Evolutionary conservation across 1,139 yeast species (phyloP).

Genomic region (Lodderomyces metapsilosis): DNA sequence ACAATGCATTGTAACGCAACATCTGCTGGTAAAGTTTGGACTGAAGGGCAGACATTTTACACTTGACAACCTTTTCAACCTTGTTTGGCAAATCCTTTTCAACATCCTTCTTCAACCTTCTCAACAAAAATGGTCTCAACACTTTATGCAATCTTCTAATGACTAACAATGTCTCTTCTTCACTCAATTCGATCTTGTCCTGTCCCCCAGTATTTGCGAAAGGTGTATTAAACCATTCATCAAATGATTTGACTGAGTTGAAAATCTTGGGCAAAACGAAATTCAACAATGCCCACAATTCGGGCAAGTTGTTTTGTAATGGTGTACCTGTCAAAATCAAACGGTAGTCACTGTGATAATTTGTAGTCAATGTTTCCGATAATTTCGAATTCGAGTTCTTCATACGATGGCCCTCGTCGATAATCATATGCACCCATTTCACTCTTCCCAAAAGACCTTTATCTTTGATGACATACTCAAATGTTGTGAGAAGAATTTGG

Average conservation of each 20-base stretch:
- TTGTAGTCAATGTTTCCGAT: conserved; percentile 68
- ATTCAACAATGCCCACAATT: conserved; percentile 78
- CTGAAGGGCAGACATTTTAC: conserved; percentile 91
- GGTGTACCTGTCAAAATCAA: conserved; percentile 87
- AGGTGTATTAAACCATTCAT: conserved; percentile 86
- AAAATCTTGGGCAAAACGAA: conserved; percentile 78
- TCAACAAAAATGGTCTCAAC: conserved; percentile 85
- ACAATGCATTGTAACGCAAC: conserved; percentile 67
- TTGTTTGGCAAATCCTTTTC: conserved; percentile 95
- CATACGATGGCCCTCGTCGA: conserved; percentile 90
- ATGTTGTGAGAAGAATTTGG: conserved; percentile 75
- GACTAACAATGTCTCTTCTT: conserved; percentile 92
- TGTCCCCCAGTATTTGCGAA: conserved; percentile 81
- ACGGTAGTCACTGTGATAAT: conserved; percentile 72
- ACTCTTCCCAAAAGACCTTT: conserved; percentile 63
- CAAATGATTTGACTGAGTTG: conserved; percentile 82
- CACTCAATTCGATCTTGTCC: conserved; percentile 73
- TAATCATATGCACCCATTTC: conserved; percentile 83
- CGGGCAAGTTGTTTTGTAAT: conserved; percentile 79
- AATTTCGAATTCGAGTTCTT: conserved; percentile 75
- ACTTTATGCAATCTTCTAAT: conserved; percentile 96
- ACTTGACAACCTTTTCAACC: conserved; percentile 91
- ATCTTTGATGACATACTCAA: conserved; percentile 76
- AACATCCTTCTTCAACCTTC: conserved; percentile 95
- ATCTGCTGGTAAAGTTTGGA: conserved; percentile 73